Evolutionary conservation across 495 filamentous ascomycete genomes (phyloP).

Genomic region (Halenospora varia): DNA sequence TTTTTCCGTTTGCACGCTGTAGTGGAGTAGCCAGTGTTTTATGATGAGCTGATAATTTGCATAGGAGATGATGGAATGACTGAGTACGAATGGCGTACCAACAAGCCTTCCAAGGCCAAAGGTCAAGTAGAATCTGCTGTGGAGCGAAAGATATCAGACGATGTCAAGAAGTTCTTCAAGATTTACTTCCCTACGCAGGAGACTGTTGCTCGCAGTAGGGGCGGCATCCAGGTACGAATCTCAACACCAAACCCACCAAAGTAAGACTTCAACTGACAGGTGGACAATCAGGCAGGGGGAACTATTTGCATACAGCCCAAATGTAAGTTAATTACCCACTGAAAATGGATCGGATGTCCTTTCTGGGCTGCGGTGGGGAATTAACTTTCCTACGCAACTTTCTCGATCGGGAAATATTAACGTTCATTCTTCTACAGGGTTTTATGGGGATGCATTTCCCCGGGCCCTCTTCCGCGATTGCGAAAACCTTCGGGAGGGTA

Average conservation of each 20-base stretch:
- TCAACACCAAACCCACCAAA: not conserved
- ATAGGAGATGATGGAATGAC: constrained; percentile 49
- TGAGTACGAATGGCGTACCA: constrained; percentile 47
- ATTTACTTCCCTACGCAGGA: constrained; percentile 80
- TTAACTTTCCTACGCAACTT: not conserved
- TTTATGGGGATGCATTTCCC: constrained; percentile 62
- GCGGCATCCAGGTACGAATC: constrained; percentile 42
- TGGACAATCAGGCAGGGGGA: constrained; percentile 2
- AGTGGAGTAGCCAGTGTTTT: not conserved
- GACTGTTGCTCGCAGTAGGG: constrained; percentile 62
- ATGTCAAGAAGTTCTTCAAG: constrained; percentile 51
- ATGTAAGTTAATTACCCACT: constrained; percentile 22
- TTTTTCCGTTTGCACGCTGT: not conserved
- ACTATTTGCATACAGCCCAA: not conserved
- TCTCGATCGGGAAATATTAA: constrained; percentile 64
- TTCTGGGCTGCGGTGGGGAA: not conserved
- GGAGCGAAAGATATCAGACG: constrained; percentile 28
- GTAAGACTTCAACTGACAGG: not conserved
- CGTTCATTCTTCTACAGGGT: constrained; percentile 69
- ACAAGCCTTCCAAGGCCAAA: constrained; percentile 30
- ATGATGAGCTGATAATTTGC: constrained; percentile 3
- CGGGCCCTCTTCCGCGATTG: constrained; percentile 68
- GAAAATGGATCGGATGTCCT: not conserved
- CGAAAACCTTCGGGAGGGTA: constrained; percentile 54
- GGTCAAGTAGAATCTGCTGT: constrained; percentile 21